A percentile compares a stretch with the other conserved stretches of the same genome.
These are phyloP conservation scores for Paramecium sonneborni DNA, from an alignment of 73 alveolate species.

Conservation along the genomic window DNA sequence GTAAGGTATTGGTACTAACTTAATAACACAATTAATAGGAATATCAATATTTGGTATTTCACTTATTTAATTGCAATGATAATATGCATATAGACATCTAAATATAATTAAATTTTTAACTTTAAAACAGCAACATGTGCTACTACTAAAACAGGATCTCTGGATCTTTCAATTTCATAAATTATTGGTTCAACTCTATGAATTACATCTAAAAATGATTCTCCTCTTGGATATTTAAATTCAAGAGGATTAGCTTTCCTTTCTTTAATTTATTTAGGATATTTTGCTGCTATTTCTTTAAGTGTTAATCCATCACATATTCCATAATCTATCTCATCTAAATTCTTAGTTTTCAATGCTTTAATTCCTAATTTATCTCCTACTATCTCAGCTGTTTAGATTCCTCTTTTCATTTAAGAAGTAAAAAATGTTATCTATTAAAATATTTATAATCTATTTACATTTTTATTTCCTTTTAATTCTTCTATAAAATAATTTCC, in stretches of 20 bases:
- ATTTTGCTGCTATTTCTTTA: slow-evolving; percentile 59
- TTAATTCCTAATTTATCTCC: neutral
- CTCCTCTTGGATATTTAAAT: slow-evolving; percentile 73
- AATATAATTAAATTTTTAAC: neutral
- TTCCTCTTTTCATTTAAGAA: slow-evolving; percentile 61
- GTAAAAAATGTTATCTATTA: slow-evolving; percentile 16
- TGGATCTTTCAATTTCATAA: slow-evolving; percentile 65
- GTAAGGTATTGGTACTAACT: neutral
- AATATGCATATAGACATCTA: slow-evolving; percentile 71
- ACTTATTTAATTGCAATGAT: neutral
- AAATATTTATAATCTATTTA: neutral
- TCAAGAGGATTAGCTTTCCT: slow-evolving; percentile 54
- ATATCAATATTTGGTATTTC: slow-evolving; percentile 33
- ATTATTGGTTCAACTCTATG: slow-evolving; percentile 66
- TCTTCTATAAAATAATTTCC: slow-evolving; percentile 54
- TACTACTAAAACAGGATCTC: slow-evolving; percentile 58
- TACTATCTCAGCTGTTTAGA: slow-evolving; percentile 60
- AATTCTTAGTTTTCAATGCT: slow-evolving; percentile 18
- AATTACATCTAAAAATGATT: slow-evolving; percentile 69
- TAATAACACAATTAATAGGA: neutral
- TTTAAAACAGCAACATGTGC: slow-evolving; percentile 67
- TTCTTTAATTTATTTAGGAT: neutral
- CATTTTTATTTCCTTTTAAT: slow-evolving; percentile 19
- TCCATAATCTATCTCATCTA: slow-evolving; percentile 72
- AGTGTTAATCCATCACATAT: slow-evolving; percentile 66